These are phyloP conservation scores for Russula virescens DNA, from an alignment of 768 basidiomycete species.

Conservation along the genomic window DNA sequence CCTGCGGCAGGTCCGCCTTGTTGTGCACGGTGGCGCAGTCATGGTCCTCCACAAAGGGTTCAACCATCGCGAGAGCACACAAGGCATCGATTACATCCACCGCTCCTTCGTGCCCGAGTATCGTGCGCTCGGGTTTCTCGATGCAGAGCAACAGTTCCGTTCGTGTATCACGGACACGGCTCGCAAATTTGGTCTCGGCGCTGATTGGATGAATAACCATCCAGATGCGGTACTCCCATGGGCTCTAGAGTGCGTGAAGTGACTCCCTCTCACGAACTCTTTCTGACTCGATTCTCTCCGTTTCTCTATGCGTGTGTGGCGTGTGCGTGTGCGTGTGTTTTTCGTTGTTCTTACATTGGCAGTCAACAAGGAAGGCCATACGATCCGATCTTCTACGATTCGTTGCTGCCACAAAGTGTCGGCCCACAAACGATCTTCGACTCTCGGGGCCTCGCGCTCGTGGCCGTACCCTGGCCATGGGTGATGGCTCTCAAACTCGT, in stretches of 20 bases:
- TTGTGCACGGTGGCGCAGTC: conserved; percentile 68
- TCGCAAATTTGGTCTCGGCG: conserved; percentile 42
- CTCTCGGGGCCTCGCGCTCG: conserved; percentile 46
- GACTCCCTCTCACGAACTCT: no score
- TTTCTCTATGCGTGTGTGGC: no score
- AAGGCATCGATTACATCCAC: conserved; percentile 63
- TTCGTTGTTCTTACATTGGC: background rate
- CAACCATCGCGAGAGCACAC: conserved; percentile 45
- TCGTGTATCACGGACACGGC: conserved; percentile 55
- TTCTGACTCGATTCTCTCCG: no score
- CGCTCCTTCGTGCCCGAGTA: conserved; percentile 57
- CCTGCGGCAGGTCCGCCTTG: conserved; percentile 47
- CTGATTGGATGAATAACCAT: conserved; percentile 76
- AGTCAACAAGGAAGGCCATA: conserved; percentile 31
- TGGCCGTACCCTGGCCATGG: conserved; percentile 69
- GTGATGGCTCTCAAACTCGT: conserved; percentile 67
- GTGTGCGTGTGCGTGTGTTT: no score
- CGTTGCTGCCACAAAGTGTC: conserved; percentile 35
- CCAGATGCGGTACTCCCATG: conserved; percentile 67
- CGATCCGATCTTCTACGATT: conserved; percentile 58
- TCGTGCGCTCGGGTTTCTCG: conserved; percentile 40
- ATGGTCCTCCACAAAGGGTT: conserved; percentile 58
- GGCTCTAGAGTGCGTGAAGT: conserved; percentile 57
- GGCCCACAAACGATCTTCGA: conserved; percentile 51
- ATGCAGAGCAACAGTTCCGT: conserved; percentile 51